Evolutionary conservation across 139 green algal species (phyloP).

Genomic region (Desmodesmus armatus): DNA sequence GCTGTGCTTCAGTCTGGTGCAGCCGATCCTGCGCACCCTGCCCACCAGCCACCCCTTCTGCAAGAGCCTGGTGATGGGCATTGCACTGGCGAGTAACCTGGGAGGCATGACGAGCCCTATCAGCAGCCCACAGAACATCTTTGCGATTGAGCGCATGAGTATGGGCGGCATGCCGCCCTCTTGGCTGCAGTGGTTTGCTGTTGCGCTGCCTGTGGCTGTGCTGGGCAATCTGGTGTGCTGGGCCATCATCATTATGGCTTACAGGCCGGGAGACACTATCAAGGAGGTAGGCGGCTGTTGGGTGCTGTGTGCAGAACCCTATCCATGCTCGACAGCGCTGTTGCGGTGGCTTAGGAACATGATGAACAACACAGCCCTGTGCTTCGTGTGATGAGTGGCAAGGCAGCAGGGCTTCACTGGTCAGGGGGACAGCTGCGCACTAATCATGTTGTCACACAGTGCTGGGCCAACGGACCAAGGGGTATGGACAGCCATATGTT

Average conservation of each 20-base stretch:
- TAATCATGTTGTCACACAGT: no score
- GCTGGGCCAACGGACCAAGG: no score
- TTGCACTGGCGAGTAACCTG: constrained; percentile 81
- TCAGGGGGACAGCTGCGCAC: no score
- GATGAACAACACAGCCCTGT: no score
- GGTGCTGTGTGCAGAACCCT: neutral
- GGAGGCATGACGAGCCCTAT: constrained; percentile 84
- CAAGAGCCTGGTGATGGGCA: constrained; percentile 78
- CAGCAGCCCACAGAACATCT: constrained; percentile 80
- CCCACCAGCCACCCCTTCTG: constrained; percentile 58
- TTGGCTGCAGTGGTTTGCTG: constrained; percentile 82
- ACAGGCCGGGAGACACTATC: constrained; percentile 56
- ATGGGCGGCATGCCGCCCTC: constrained; percentile 61
- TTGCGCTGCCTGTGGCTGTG: constrained; percentile 70
- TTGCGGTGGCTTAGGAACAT: neutral
- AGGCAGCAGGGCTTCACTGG: no score
- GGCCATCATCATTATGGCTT: constrained; percentile 59
- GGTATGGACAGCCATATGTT: no score
- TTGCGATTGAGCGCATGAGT: constrained; percentile 81
- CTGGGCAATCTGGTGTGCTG: constrained; percentile 70
- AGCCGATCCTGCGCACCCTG: constrained; percentile 61
- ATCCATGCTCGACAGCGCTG: neutral
- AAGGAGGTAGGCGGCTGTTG: constrained; percentile 48
- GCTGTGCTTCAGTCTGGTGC: constrained; percentile 75
- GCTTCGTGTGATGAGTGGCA: no score